Conservation (phyloP, 2,329 filamentous ascomycete species). For the Hawksworthiomyces lignivorus region DNA sequence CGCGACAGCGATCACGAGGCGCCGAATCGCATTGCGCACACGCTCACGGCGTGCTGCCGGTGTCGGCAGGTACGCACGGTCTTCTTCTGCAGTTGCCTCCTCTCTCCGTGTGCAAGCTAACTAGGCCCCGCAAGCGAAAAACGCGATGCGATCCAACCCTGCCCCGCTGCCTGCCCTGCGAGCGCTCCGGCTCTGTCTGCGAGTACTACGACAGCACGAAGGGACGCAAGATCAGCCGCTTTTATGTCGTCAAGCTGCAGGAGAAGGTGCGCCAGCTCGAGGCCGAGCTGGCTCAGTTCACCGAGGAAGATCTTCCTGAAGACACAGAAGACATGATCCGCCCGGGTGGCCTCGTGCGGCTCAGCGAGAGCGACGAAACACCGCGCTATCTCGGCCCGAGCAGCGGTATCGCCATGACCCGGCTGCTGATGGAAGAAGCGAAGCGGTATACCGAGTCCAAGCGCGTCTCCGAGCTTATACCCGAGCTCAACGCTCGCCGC, state of each 20-base stretch:
- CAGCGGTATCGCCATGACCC: constrained; percentile 90
- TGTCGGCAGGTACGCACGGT: constrained; percentile 62
- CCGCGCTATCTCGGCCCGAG: constrained; percentile 87
- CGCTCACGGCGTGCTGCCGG: constrained; percentile 70
- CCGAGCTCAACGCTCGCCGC: constrained; percentile 57
- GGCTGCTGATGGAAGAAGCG: constrained; percentile 91
- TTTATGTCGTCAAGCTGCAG: constrained; percentile 87
- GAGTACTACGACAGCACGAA: constrained; percentile 92
- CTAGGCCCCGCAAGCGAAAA: constrained; percentile 71
- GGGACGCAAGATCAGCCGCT: constrained; percentile 76
- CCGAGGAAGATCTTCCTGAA: constrained; percentile 66
- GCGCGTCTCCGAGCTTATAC: constrained; percentile 86
- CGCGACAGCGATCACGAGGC: constrained; percentile 29
- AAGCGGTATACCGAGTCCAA: constrained; percentile 88
- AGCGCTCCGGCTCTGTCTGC: constrained; percentile 82
- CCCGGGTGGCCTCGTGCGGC: constrained; percentile 74
- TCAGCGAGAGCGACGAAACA: constrained; percentile 77
- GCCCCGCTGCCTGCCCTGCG: constrained; percentile 85
- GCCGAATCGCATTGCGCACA: constrained; percentile 63
- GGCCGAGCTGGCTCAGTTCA: constrained; percentile 69
- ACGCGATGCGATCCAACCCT: constrained; percentile 91
- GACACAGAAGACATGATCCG: constrained; percentile 80
- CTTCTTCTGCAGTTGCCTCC: too few relatives aligned
- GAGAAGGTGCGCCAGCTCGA: constrained; percentile 78
- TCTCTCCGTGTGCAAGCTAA: constrained; percentile 1